Base-by-base conservation (phyloP, 345 rosid genomes). In the Dovyalis caffra region DNA sequence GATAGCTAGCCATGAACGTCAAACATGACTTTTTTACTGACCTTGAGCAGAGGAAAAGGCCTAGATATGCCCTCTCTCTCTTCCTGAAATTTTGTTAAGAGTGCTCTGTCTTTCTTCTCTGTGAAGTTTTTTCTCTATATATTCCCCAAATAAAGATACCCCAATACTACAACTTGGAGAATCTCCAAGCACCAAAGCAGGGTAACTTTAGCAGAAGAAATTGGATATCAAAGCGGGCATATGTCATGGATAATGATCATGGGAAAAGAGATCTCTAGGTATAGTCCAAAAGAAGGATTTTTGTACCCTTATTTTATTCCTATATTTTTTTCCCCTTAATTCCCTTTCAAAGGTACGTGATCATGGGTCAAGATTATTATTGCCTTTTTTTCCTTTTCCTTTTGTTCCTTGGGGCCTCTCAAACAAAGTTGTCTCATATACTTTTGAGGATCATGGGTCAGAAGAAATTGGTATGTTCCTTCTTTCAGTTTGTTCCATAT, bases 361-460 rank as follows among this genome's bases (percentile, higher is more conserved):
- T 76, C 66, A 77, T 77, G 80, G 70, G 71, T 77, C 71, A 77
- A 77, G 57, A 77, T 64, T 77, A 38, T 51, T 77, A 53, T 62
- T 64, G 32, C 68, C 78, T 80, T 86, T 63, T 12, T 40, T 35
- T 53, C 53, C 67, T 69, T 78, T 74, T 71, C 53, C 78, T 85
- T 84, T 86, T 64, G 66, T 64, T 69, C 43, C 69, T 65, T 84
- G 88, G 88, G 90, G 29, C 90, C 88, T 83, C 77, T 65, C 73
- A n/a, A 75, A 77, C 84, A 88, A 88, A 88, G 92, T 78, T 88
- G 90, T 86, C 87, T 86, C 82, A 68, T 78, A 76, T 73, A 81
- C 83, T 78, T 74, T 74, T 70, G 72, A n/a, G n/a, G n/a, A n/a
- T n/a, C n/a, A n/a, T n/a, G 78, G 74, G 77, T 71, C 76, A 74